Conservation (phyloP, 352 stramenopile species). For the Heterotrichella gracilis region DNA sequence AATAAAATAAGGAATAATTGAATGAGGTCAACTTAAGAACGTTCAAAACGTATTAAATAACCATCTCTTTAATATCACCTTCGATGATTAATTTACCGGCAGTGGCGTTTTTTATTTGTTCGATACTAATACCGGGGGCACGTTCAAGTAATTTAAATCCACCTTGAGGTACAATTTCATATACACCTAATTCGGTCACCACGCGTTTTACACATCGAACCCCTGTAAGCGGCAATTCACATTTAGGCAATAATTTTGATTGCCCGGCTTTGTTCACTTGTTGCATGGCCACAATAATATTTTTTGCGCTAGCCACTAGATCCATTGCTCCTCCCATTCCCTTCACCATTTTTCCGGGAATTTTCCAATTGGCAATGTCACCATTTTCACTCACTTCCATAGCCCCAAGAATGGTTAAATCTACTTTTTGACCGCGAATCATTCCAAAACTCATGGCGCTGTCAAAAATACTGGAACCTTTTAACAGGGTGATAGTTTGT, state of each 20-base stretch:
- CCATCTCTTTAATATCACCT: not conserved
- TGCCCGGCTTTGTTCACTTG: slow-evolving; percentile 61
- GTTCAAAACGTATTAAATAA: not conserved
- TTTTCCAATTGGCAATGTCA: slow-evolving; percentile 74
- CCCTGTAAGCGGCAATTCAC: not conserved
- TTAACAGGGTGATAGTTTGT: slow-evolving; percentile 63
- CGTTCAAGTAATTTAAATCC: not conserved
- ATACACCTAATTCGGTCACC: not conserved
- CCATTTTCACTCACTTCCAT: slow-evolving; percentile 59
- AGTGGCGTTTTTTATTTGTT: not conserved
- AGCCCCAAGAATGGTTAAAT: slow-evolving; percentile 71
- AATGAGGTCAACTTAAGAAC: not conserved
- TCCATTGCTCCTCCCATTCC: slow-evolving; percentile 90
- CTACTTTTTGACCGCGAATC: slow-evolving; percentile 69
- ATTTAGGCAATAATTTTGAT: slow-evolving; percentile 30
- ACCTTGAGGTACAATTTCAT: not conserved
- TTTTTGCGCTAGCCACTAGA: slow-evolving; percentile 51
- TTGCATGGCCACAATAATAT: slow-evolving; percentile 80
- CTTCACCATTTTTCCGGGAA: slow-evolving; percentile 74
- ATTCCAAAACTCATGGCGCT: slow-evolving; percentile 71
- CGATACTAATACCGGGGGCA: not conserved
- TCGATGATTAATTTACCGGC: not conserved
- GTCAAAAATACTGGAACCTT: slow-evolving; percentile 58
- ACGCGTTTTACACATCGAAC: not conserved
- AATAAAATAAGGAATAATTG: no score